These are phyloP conservation scores for Chaetomium olivaceum DNA, from an alignment of 2,329 filamentous ascomycete genomes.

Conservation along the genomic window DNA sequence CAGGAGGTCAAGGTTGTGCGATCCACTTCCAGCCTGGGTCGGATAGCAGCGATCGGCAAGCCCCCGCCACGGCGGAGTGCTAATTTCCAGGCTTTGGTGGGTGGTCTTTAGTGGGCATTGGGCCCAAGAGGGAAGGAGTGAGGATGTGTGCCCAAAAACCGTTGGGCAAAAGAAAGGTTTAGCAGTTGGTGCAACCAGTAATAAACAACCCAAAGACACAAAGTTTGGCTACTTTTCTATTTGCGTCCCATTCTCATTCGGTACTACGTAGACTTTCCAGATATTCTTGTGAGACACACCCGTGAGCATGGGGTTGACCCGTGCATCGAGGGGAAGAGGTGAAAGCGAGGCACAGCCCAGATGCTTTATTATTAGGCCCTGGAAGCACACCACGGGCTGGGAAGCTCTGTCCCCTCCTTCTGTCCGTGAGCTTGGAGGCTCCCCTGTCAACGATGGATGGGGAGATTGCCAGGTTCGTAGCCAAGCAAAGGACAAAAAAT, in stretches of 20 bases:
- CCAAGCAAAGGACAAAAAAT: neutral
- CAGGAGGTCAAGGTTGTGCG: constrained; percentile 29
- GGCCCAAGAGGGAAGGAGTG: neutral
- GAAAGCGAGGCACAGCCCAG: neutral
- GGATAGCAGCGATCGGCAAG: constrained; percentile 37
- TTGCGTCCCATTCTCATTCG: neutral
- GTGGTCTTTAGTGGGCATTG: constrained; percentile 11
- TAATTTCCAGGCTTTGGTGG: constrained; percentile 36
- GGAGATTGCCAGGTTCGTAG: neutral
- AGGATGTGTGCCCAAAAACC: constrained; percentile 10
- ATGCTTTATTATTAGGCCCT: neutral
- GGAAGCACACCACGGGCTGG: neutral
- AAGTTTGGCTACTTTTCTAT: neutral
- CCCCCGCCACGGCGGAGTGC: constrained; percentile 35
- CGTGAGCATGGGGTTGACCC: neutral
- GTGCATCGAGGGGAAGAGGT: neutral
- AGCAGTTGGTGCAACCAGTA: neutral
- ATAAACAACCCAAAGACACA: neutral
- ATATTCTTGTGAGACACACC: neutral
- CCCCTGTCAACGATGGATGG: neutral
- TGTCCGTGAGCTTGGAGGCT: neutral
- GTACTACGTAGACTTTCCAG: neutral
- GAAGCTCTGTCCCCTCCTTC: neutral
- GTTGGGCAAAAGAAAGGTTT: neutral
- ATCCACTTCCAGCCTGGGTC: constrained; percentile 25